Evolutionary conservation across 2,329 filamentous ascomycete genomes (phyloP).

Genomic region (Stachybotrys chlorohalonatus): DNA sequence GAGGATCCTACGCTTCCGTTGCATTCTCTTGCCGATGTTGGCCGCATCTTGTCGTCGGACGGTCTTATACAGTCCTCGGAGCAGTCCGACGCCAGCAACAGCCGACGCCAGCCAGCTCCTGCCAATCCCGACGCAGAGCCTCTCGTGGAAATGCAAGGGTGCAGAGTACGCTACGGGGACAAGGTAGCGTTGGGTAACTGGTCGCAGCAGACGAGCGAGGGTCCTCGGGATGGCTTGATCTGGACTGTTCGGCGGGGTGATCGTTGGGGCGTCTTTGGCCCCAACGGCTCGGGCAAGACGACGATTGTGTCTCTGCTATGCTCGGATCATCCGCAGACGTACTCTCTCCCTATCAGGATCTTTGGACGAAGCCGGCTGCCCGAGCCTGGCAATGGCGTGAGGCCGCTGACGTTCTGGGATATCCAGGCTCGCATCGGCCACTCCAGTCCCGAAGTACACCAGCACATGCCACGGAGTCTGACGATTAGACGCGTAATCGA

Average conservation of each 20-base stretch:
- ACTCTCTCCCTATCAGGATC: constrained; percentile 76
- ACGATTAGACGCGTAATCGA: constrained; percentile 68
- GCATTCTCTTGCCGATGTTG: constrained; percentile 40
- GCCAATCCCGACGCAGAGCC: constrained; percentile 45
- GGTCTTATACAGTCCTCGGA: constrained; percentile 4
- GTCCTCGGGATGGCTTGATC: constrained; percentile 53
- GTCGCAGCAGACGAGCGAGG: constrained; percentile 47
- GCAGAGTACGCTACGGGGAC: constrained; percentile 69
- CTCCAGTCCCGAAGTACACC: constrained; percentile 87
- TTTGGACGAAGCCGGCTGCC: constrained; percentile 79
- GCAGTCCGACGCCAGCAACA: constrained; percentile 1
- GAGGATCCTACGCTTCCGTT: constrained; percentile 42
- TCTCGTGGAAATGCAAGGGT: constrained; percentile 80
- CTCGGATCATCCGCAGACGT: constrained; percentile 92
- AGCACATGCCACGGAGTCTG: constrained; percentile 76
- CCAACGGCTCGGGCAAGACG: constrained; percentile 93
- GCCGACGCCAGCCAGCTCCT: constrained; percentile 1
- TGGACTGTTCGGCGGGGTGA: constrained; percentile 81
- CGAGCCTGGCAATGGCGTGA: constrained; percentile 52
- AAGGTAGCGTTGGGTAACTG: constrained; percentile 76
- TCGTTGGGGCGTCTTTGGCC: constrained; percentile 86
- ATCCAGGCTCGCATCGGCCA: constrained; percentile 85
- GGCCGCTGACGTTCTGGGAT: constrained; percentile 84
- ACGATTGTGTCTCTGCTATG: constrained; percentile 87
- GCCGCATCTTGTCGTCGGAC: constrained; percentile 27